A percentile compares a stretch with the other conserved stretches of the same genome.
Conservation (phyloP, 2,329 filamentous ascomycete genomes). For the Aspergillus unguis region DNA sequence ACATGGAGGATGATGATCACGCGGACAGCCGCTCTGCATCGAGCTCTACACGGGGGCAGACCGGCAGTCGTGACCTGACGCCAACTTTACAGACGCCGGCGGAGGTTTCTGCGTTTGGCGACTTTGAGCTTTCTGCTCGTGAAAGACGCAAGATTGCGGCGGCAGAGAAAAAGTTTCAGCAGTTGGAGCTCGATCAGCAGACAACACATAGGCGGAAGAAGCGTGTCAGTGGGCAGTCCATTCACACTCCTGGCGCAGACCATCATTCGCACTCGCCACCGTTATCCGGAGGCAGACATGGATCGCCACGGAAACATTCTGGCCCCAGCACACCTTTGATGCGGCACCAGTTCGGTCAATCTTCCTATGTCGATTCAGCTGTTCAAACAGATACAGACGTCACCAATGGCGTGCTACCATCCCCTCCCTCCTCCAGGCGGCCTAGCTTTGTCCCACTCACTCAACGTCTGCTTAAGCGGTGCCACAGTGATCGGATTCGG, state of each 20-base stretch:
- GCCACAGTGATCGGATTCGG: conserved; percentile 39
- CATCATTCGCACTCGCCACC: conserved; percentile 38
- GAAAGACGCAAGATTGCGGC: conserved; percentile 62
- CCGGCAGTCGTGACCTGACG: conserved; percentile 60
- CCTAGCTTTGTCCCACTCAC: conserved; percentile 40
- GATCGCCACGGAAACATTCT: conserved; percentile 31
- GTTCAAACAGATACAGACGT: conserved; percentile 46
- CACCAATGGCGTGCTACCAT: conserved; percentile 23
- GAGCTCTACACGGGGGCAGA: conserved; percentile 55
- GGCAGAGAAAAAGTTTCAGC: conserved; percentile 60
- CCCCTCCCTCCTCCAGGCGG: conserved; percentile 21
- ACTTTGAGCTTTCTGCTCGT: conserved; percentile 57
- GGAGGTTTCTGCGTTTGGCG: conserved; percentile 35
- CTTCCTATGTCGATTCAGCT: conserved; percentile 40
- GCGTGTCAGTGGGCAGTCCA: conserved; percentile 54
- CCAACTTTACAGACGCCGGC: conserved; percentile 51
- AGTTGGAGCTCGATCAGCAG: conserved; percentile 57
- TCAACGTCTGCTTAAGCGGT: conserved; percentile 42
- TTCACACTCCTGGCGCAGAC: conserved; percentile 38
- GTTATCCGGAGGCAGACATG: conserved; percentile 24
- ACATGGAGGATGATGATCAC: conserved; percentile 54
- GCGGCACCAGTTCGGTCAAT: conserved; percentile 25
- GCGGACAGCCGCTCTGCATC: conserved; percentile 57
- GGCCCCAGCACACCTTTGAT: conserved; percentile 26
- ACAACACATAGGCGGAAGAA: conserved; percentile 52